Evolutionary conservation across 176 grass and related monocot genomes (phyloP).

Genomic region (Aegilops sharonensis): DNA sequence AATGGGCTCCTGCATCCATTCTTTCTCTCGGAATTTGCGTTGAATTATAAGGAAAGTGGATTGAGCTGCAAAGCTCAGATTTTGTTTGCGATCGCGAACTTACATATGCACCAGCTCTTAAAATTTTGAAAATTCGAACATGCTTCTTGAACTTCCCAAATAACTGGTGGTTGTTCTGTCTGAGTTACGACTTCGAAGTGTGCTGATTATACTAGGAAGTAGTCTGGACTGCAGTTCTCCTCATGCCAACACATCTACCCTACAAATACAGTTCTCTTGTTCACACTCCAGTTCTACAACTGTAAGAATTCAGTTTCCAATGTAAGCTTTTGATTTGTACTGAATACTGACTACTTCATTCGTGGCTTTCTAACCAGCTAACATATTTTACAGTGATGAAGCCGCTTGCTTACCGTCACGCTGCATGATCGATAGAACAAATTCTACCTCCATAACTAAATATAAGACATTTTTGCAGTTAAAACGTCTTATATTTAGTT

Average conservation of each 20-base stretch:
- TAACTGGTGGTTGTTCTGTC: not conserved
- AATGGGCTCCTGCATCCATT: not conserved
- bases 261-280: not conserved
- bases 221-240: not conserved
- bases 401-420: no score
- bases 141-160: constrained; percentile 8
- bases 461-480: no score
- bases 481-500: no score
- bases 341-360: not conserved
- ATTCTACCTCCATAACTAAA: no score
- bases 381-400: not conserved
- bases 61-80: not conserved
- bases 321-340: not conserved
- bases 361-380: not conserved
- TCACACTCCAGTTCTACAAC: not conserved
- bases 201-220: not conserved
- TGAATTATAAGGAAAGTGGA: not conserved
- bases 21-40: not conserved
- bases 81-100: not conserved
- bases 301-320: not conserved
- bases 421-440: no score
- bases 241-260: not conserved
- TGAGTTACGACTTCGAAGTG: not conserved
- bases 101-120: not conserved
- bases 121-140: not conserved